phyloP scores from a whole-genome alignment of 148 eudicot genomes.

The Spergularia bocconei region DNA sequence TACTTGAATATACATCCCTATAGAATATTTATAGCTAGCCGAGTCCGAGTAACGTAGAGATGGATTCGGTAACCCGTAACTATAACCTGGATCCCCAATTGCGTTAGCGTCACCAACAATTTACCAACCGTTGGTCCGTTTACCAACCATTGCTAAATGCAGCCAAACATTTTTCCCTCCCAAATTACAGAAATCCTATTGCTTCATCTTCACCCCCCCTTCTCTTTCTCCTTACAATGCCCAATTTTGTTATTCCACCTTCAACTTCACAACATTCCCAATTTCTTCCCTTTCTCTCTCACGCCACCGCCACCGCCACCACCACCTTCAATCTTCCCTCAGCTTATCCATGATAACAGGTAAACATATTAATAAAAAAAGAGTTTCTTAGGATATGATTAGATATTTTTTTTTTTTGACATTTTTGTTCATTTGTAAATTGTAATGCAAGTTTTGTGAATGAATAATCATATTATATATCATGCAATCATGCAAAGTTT shows the following conservation, averaged over 20 bases:
- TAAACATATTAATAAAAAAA: background rate
- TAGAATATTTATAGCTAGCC: too few relatives aligned
- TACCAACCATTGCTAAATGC: background rate
- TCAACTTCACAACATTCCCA: background rate
- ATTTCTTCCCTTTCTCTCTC: background rate
- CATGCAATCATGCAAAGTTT: background rate
- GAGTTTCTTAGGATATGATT: background rate
- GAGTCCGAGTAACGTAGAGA: too few relatives aligned
- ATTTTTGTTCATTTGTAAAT: background rate
- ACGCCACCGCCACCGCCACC: background rate
- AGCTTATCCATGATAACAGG: background rate
- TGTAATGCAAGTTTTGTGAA: background rate
- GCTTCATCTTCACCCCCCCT: background rate
- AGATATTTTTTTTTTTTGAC: background rate
- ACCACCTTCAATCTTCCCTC: background rate
- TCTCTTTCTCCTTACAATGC: background rate
- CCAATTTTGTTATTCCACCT: conserved; percentile 9
- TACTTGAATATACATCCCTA: too few relatives aligned
- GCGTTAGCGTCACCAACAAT: too few relatives aligned
- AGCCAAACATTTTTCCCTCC: conserved; percentile 7
- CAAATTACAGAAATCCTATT: background rate
- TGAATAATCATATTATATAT: background rate
- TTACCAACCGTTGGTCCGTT: too few relatives aligned
- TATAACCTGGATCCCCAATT: too few relatives aligned
- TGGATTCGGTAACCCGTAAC: too few relatives aligned